Base-by-base conservation (phyloP, 2,329 filamentous ascomycete species). In the Aphanocladium album region DNA sequence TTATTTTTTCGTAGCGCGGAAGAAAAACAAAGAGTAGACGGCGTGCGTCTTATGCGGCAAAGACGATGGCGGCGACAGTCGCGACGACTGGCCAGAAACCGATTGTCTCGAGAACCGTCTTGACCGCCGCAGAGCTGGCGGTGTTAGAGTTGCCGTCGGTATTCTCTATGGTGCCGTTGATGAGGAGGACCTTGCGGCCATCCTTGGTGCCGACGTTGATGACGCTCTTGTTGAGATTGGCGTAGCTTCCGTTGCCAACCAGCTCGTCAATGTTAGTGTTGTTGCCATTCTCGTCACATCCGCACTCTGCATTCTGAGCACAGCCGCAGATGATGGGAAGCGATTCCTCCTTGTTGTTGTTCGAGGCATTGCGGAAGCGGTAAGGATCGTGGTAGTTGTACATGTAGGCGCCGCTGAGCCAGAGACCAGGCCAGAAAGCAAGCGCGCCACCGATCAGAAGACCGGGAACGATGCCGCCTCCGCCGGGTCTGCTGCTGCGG, bases 111-210 rank as follows among this genome's bases (percentile, higher is more conserved):
- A 75, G 66, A 45, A 79, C 57, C 1, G 65, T 65, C 14, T 64
- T 65, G 63, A 77, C 63, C 33, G 72, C 68, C 2, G 63, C 65
- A 21, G 65, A 75, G n/a, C 73, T 74, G 21, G 65, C 71, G 43
- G 68, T 67, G 6, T 75, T 70, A 52, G 74, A 71, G 8, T 78
- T 71, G 55, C 73, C 71, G 1, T 78, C 77, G 16, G 71, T 74
- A 27, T 77, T 80, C 14, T 77, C 78, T 0, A 84, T 87, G 0
- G 87, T 89, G n/a, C 90, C 90, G 70, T 92, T 91, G 70, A 93
- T 76, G 33, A 90, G 77, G 41, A 95, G 81, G 1, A 83, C 87
- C 63, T 74, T 74, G 1, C 81, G 88, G 54, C 85, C 85, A 90
- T 87, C 63, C 88, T 80, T 57, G 79, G 74, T 61, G 2, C 81